phyloP scores from a whole-genome alignment of 179 eudicot species.

The Spinacia oleracea region DNA sequence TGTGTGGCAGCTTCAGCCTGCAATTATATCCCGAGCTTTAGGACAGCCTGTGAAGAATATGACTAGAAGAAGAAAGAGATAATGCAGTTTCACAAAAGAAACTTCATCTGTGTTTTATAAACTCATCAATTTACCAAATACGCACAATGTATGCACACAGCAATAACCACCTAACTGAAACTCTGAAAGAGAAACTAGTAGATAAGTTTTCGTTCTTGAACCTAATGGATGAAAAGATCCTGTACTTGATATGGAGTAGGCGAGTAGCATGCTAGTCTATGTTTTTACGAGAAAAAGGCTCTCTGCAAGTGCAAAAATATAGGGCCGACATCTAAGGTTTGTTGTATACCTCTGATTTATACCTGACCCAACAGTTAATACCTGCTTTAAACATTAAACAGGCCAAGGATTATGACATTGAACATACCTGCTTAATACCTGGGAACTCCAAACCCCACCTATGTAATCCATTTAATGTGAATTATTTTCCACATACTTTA shows the following conservation, averaged over 20 bases:
- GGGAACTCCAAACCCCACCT: background rate
- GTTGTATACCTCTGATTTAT: background rate
- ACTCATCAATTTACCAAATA: too few relatives aligned
- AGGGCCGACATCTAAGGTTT: background rate
- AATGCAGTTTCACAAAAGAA: background rate
- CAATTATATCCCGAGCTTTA: constrained; percentile 1
- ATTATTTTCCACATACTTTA: background rate
- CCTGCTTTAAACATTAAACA: too few relatives aligned
- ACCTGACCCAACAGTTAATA: background rate
- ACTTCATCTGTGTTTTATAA: background rate
- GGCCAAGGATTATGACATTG: background rate
- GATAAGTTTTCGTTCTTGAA: background rate
- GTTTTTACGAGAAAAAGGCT: background rate
- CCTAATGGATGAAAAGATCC: background rate
- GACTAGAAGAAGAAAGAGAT: background rate
- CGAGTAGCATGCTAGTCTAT: background rate
- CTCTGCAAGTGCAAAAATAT: background rate
- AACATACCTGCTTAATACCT: background rate
- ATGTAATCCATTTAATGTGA: background rate
- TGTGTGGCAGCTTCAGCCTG: constrained; percentile 84
- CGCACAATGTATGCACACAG: background rate
- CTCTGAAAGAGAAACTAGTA: background rate
- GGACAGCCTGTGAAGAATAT: background rate
- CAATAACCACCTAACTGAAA: background rate
- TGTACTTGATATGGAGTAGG: background rate